These are phyloP conservation scores for Didymella glomerata DNA, from an alignment of 2,329 filamentous ascomycete genomes.

Conservation along the genomic window DNA sequence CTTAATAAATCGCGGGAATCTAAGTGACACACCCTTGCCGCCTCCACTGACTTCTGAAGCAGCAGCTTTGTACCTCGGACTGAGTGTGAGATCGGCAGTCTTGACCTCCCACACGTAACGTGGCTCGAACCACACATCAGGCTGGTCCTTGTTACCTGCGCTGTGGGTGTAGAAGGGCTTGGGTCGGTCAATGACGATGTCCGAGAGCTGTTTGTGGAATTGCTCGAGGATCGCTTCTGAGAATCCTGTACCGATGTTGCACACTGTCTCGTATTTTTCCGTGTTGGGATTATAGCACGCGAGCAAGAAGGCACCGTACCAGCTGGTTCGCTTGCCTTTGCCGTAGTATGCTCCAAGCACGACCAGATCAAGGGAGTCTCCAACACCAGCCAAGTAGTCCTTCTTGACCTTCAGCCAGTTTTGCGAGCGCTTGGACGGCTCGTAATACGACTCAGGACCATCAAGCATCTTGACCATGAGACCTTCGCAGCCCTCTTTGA, in stretches of 20 bases:
- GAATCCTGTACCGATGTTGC: conserved; percentile 98
- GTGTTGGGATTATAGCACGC: conserved; percentile 86
- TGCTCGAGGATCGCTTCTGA: conserved; percentile 93
- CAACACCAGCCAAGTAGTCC: conserved; percentile 92
- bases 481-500: conserved; percentile 95
- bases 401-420: conserved; percentile 99
- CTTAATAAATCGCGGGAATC: conserved; percentile 94
- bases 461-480: conserved; percentile 99
- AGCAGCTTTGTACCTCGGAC: conserved; percentile 92
- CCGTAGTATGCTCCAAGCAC: conserved; percentile 94
- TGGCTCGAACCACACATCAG: conserved; percentile 98
- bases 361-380: conserved; percentile 95
- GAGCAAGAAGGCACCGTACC: conserved; percentile 94
- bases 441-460: conserved; percentile 89
- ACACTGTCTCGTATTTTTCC: conserved; percentile 92
- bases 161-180: conserved; percentile 97
- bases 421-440: conserved; percentile 92
- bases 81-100: conserved; percentile 92
- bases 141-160: conserved; percentile 85
- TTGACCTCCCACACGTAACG: conserved; percentile 97
- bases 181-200: conserved; percentile 82
- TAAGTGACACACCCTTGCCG: conserved; percentile 81
- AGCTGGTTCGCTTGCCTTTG: conserved; percentile 92
- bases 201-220: conserved; percentile 76
- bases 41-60: conserved; percentile 76